Base-by-base conservation (phyloP, 2,329 filamentous ascomycete species). In the Fusarium tricinctum region DNA sequence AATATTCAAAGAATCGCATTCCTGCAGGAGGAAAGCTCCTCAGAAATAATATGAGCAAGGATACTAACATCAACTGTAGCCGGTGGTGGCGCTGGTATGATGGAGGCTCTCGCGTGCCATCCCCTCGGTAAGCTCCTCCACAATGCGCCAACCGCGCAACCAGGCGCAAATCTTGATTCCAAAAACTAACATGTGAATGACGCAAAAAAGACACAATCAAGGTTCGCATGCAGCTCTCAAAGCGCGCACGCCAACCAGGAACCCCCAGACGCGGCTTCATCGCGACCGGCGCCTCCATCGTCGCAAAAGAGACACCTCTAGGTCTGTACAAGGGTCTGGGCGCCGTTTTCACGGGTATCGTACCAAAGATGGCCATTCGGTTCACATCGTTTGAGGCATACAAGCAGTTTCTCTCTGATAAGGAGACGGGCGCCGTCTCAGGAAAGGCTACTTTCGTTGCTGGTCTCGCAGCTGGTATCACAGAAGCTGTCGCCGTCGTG, bases 321-420 rank as follows among this genome's bases (percentile, higher is more conserved):
- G 96, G 92, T 68, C 84, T 99, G 60, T 99, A 99, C 87, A 99
- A 99, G 84, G 96, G 96, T 71, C 88, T 99, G n/a, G 96, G 96
- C 66, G 96, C 96, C 56, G 96, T 99, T 42, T 80, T 98, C 61
- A 97, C 94, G 23, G 96, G 96, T 71, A 99, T 99, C 79, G 89
- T 99, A 22, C 96, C 96, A 56, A 99, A 99, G 83, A 99, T 99
- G 96, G 96, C 96, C 65, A 99, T 98, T 79, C 92, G 96, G 39
- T 99, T 99, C 83, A 97, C 95, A 47, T 97, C 93, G 56, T 99
- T 98, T 81, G 96, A 98, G 81, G 89, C 88, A 78, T 99, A 98
- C 82, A 98, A 98, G 87, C 89, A 93, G 78, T 66, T 91, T 65
- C 85, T 97, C 23, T 89, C 92, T 43, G 85, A 93, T 79, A 82